Evolutionary conservation across 2,329 filamentous ascomycete genomes (phyloP), one percentile per base, ranked within the genome.

Genomic region (Mariannaea sp.): DNA sequence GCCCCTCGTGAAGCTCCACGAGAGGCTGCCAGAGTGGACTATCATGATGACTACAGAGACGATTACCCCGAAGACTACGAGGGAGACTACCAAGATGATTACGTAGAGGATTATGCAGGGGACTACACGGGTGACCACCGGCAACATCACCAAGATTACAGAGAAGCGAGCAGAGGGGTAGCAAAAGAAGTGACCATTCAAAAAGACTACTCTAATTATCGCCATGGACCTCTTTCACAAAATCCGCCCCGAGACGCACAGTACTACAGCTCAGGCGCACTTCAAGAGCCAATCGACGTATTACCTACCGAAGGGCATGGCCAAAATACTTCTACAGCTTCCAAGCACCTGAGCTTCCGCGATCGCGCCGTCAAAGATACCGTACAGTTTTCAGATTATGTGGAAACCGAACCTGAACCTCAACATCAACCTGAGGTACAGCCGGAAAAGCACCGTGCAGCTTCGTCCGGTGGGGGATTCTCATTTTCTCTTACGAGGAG

Each of bases 331-430:
- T 66, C 71, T 7, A 71, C 68, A 12, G 62, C 77, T 13, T 79
- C 80, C 3, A 78, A 80, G 64, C 78, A 83, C 45, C 64, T 83
- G 33, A 86, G 83, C 68, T 83, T 84, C 68, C 80, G 82, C n/a
- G 83, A 86, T 58, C 78, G 81, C 46, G 76, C 82, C 6, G 75
- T 73, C 3, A 75, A 73, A 55, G 75, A 75, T 42, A 76, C 79
- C 16, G 60, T 74, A 33, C 68, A 70, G 13, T 57, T 73, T 8
- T 69, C 73, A 3, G 68, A 63, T 26, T 60, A 53, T 20, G 67
- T 64, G 4, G 60, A 62, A 13, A 47, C 63, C 20, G 66, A 63
- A 29, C 19, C 46, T 6, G 20, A 22, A 13, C 12, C 20, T 3
- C 60, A 62, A 12, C 48, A 63, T 22, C 65, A 62, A 20, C 17